Percentiles rank a stretch among this genome's conserved stretches.
Conservation (phyloP, 176 grass and related monocot species). For the Oryza glaberrima region DNA sequence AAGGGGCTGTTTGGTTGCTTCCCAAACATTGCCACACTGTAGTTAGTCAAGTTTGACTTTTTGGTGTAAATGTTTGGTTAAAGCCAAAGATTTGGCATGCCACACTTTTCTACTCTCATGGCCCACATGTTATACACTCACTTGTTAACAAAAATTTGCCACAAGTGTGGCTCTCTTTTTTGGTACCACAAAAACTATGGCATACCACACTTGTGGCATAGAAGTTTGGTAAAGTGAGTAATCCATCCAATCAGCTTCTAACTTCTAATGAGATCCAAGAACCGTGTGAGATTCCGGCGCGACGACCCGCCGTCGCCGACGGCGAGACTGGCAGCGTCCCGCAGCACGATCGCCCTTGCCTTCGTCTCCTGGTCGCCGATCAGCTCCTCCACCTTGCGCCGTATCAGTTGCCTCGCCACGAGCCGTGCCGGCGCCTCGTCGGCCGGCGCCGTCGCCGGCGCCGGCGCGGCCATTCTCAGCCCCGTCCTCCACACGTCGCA, state of each 20-base stretch:
- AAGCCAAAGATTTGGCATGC: too few relatives aligned
- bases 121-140: too few relatives aligned
- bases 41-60: too few relatives aligned
- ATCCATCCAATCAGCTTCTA: not conserved
- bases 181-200: too few relatives aligned
- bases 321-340: conserved; percentile 16
- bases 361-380: conserved; percentile 35
- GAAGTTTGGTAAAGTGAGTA: too few relatives aligned
- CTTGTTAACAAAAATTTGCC: too few relatives aligned
- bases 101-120: too few relatives aligned
- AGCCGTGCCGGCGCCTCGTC: not conserved
- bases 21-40: too few relatives aligned
- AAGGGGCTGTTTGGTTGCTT: too few relatives aligned
- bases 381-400: conserved; percentile 44
- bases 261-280: conserved; percentile 23
- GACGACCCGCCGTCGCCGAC: conserved; percentile 26
- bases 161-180: too few relatives aligned
- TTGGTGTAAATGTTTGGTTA: too few relatives aligned
- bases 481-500: conserved; percentile 57
- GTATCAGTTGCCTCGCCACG: conserved; percentile 46
- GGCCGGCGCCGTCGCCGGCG: not conserved
- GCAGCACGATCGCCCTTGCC: conserved; percentile 20
- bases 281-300: conserved; percentile 27
- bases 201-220: too few relatives aligned
- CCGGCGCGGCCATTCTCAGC: conserved; percentile 28